These are phyloP conservation scores for Filobasidium wieringae DNA, from an alignment of 768 basidiomycete species.

Conservation along the genomic window DNA sequence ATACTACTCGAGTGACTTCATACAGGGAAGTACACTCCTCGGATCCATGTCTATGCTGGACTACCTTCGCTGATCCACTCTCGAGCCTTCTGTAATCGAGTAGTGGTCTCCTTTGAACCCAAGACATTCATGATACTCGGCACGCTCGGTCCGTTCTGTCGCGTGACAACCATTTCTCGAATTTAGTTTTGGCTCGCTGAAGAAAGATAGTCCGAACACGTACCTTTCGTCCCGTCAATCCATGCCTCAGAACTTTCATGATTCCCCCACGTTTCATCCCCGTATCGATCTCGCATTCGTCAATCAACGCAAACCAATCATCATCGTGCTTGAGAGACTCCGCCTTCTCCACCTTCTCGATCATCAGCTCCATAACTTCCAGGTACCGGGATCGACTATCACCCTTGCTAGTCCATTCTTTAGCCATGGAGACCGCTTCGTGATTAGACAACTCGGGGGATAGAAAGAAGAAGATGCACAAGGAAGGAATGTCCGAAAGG, in stretches of 20 bases:
- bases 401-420: constrained; percentile 4
- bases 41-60: no score
- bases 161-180: not conserved
- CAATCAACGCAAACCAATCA: no score
- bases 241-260: constrained; percentile 64
- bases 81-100: not conserved
- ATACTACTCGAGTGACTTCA: no score
- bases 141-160: constrained; percentile 44
- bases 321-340: no score
- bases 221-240: constrained; percentile 73
- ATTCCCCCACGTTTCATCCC: constrained; percentile 43
- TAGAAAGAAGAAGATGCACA: constrained; percentile 67
- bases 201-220: constrained; percentile 17
- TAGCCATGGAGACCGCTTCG: constrained; percentile 50
- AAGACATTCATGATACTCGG: constrained; percentile 42
- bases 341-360: constrained; percentile 19
- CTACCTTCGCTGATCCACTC: no score
- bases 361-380: constrained; percentile 39
- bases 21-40: no score
- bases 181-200: not conserved
- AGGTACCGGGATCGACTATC: not conserved
- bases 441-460: constrained; percentile 51
- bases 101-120: constrained; percentile 26
- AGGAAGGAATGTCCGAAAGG: constrained; percentile 55
- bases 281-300: no score